Evolutionary conservation across 768 basidiomycete genomes (phyloP).

Genomic region (Rhizopogon rudus): DNA sequence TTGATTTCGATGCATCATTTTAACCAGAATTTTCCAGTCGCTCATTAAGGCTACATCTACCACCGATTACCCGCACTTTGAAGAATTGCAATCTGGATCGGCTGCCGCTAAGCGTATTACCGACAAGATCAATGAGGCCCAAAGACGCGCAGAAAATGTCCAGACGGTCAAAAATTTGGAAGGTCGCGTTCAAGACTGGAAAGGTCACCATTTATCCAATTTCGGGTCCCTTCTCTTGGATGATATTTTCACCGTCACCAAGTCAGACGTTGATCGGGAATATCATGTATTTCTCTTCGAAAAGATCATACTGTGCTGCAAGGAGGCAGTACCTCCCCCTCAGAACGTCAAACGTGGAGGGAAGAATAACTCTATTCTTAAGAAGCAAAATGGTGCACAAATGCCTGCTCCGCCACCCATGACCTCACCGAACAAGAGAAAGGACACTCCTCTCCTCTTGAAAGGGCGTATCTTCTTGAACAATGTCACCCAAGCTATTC

Average conservation of each 20-base stretch:
- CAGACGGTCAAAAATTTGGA: constrained; percentile 86
- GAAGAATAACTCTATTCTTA: constrained; percentile 86
- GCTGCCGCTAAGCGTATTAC: constrained; percentile 90
- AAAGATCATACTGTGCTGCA: constrained; percentile 98
- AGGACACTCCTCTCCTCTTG: constrained; percentile 76
- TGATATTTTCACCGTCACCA: constrained; percentile 93
- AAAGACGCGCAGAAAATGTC: constrained; percentile 86
- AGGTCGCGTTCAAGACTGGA: constrained; percentile 95
- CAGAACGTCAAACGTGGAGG: constrained; percentile 61
- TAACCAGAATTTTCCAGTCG: constrained; percentile 39
- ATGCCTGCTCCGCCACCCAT: constrained; percentile 43
- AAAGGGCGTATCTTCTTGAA: constrained; percentile 98
- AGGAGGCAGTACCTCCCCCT: constrained; percentile 67
- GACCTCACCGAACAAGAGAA: constrained; percentile 58
- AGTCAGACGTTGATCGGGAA: constrained; percentile 93
- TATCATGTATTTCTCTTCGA: constrained; percentile 99
- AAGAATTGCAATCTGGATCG: constrained; percentile 80
- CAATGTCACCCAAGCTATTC: constrained; percentile 83
- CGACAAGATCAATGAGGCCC: constrained; percentile 93
- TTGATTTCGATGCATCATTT: constrained; percentile 10
- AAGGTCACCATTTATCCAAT: constrained; percentile 91
- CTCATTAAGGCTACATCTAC: constrained; percentile 67
- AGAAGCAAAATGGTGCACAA: constrained; percentile 63
- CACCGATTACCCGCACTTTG: constrained; percentile 61
- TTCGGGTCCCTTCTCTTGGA: constrained; percentile 94